Percentiles rank a stretch among this genome's conserved stretches.
Conservation (phyloP, 495 filamentous ascomycete species). For the Thozetella sp. region DNA sequence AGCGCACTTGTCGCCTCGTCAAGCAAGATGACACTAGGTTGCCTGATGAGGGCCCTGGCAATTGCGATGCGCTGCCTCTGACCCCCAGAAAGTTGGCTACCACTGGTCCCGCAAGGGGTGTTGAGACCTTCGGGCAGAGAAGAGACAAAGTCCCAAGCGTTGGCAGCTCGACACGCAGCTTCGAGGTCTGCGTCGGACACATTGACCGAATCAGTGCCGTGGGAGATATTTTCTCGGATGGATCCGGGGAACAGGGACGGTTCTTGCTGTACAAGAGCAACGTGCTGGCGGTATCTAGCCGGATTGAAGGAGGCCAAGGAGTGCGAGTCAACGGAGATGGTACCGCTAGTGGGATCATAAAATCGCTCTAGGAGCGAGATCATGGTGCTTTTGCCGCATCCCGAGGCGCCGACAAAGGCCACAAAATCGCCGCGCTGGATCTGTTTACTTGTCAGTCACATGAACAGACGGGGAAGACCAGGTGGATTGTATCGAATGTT, state of each 20-base stretch:
- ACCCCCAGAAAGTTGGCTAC: conserved; percentile 76
- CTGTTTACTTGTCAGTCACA: conserved; percentile 71
- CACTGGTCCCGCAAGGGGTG: conserved; percentile 77
- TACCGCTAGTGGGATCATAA: conserved; percentile 76
- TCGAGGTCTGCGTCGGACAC: conserved; percentile 71
- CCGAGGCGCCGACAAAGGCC: conserved; percentile 79
- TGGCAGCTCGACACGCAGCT: conserved; percentile 82
- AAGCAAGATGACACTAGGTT: conserved; percentile 84
- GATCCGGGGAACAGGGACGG: conserved; percentile 87
- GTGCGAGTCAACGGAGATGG: conserved; percentile 71
- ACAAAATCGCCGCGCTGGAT: conserved; percentile 80
- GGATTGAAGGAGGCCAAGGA: conserved; percentile 74
- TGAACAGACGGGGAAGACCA: conserved; percentile 80
- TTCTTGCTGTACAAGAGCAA: conserved; percentile 87
- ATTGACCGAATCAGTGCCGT: conserved; percentile 56
- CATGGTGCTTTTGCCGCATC: conserved; percentile 83
- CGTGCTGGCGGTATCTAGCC: conserved; percentile 72
- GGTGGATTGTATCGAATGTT: conserved; percentile 80
- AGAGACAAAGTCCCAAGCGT: conserved; percentile 87
- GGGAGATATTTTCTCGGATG: conserved; percentile 71
- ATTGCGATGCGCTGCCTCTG: conserved; percentile 84
- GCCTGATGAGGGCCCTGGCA: conserved; percentile 82
- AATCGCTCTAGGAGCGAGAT: conserved; percentile 83
- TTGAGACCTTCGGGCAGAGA: conserved; percentile 65
- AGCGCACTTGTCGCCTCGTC: conserved; percentile 93